Percentiles rank a stretch among this genome's conserved stretches.
These are phyloP conservation scores for Fagopyrum tataricum DNA, from an alignment of 148 eudicot genomes.

Conservation along the genomic window DNA sequence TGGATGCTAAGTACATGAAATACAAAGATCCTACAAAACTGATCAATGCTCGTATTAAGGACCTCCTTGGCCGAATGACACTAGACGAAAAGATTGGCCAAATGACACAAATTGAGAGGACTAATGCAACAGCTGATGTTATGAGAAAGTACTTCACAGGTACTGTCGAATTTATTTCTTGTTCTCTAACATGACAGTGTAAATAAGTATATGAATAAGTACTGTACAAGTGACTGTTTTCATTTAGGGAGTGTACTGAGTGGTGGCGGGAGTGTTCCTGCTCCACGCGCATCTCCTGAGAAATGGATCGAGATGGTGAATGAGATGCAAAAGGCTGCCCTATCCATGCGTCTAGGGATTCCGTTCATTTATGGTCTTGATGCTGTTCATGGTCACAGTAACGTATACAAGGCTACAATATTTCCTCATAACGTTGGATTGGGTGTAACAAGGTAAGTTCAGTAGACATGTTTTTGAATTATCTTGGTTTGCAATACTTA, in stretches of 20 bases:
- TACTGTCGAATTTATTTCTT: neutral
- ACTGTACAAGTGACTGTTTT: neutral
- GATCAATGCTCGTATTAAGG: slow-evolving; percentile 36
- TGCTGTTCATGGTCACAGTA: slow-evolving; percentile 78
- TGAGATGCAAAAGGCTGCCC: slow-evolving; percentile 60
- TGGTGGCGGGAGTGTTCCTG: slow-evolving; percentile 83
- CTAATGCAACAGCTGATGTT: slow-evolving; percentile 49
- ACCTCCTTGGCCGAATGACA: slow-evolving; percentile 57
- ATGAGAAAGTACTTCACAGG: slow-evolving; percentile 63
- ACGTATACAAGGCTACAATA: slow-evolving; percentile 66
- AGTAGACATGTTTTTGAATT: neutral
- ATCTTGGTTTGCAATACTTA: neutral
- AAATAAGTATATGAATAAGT: neutral
- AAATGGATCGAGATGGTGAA: slow-evolving; percentile 76
- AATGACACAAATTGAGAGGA: slow-evolving; percentile 66
- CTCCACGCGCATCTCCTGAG: slow-evolving; percentile 49
- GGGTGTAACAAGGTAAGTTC: slow-evolving; percentile 70
- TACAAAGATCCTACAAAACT: slow-evolving; percentile 72
- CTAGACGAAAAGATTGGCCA: slow-evolving; percentile 73
- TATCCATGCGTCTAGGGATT: slow-evolving; percentile 68
- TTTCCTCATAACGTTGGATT: slow-evolving; percentile 82
- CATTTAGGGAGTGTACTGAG: slow-evolving; percentile 63
- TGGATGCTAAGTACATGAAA: slow-evolving; percentile 35
- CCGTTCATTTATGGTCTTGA: slow-evolving; percentile 89
- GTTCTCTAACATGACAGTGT: too few species aligned